Evolutionary conservation across 2,329 filamentous ascomycete genomes (phyloP).

Genomic region (Botrytis porri): DNA sequence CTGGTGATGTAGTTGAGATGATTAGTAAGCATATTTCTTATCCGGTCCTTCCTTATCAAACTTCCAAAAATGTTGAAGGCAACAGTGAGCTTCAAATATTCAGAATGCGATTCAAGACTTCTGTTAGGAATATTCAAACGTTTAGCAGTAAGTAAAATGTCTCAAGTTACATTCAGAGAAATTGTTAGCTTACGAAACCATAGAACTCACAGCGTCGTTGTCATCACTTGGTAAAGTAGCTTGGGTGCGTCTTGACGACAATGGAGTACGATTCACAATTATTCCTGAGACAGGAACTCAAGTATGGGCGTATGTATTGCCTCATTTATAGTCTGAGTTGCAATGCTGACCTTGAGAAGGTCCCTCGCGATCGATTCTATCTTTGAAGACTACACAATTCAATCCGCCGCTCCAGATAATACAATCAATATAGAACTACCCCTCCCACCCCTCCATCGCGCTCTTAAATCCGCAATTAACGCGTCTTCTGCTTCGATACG

Average conservation of each 20-base stretch:
- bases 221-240: conserved; percentile 51
- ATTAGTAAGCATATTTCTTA: conserved; percentile 7
- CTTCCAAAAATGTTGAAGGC: background rate
- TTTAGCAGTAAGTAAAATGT: conserved; percentile 54
- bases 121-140: conserved; percentile 63
- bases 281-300: conserved; percentile 93
- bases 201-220: conserved; percentile 63
- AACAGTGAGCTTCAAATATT: conserved; percentile 6
- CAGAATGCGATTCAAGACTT: conserved; percentile 64
- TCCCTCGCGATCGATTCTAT: conserved; percentile 73
- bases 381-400: conserved; percentile 80
- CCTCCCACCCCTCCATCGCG: conserved; percentile 80
- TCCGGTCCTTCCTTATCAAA: background rate
- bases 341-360: conserved; percentile 37
- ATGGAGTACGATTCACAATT: conserved; percentile 88
- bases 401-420: conserved; percentile 78
- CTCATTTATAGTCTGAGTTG: conserved; percentile 35
- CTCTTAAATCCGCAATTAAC: conserved; percentile 83
- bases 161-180: background rate
- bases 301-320: conserved; percentile 78
- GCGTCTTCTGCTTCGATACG: conserved; percentile 80
- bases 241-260: conserved; percentile 69
- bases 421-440: conserved; percentile 96
- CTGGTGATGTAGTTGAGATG: background rate
- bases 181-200: conserved; percentile 21